Evolutionary conservation across 441 rosid genomes (phyloP).

Genomic region (Aquilaria agallochum): DNA sequence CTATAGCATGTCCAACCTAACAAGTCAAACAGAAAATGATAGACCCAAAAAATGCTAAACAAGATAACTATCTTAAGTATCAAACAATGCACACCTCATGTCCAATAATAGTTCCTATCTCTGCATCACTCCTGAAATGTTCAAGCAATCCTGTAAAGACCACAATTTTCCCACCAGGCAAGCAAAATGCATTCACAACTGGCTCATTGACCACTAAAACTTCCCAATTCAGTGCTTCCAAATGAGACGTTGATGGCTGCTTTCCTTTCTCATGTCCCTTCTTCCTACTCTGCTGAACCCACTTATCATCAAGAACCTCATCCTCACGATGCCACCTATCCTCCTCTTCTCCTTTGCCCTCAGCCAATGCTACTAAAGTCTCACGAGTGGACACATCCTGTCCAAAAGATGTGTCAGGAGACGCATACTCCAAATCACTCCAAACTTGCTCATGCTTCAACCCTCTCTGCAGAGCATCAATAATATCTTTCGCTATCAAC

Average conservation of each 20-base stretch:
- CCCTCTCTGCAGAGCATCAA: slow-evolving; percentile 81
- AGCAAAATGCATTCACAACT: slow-evolving; percentile 69
- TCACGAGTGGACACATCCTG: slow-evolving; percentile 36
- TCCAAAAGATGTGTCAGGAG: slow-evolving; percentile 30
- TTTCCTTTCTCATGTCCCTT: slow-evolving; percentile 44
- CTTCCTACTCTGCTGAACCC: slow-evolving; percentile 76
- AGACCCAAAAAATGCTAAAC: slow-evolving; percentile 2
- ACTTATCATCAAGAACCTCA: slow-evolving; percentile 83
- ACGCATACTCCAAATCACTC: slow-evolving; percentile 69
- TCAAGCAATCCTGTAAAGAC: slow-evolving; percentile 84
- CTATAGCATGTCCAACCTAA: slow-evolving; percentile 93
- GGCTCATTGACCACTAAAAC: slow-evolving; percentile 84
- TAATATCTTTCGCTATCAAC: slow-evolving; percentile 61
- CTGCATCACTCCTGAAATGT: slow-evolving; percentile 72
- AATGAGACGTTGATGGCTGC: slow-evolving; percentile 46
- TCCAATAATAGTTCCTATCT: slow-evolving; percentile 84
- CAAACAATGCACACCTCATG: slow-evolving; percentile 61
- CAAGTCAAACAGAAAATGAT: slow-evolving; percentile 9
- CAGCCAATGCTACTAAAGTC: slow-evolving; percentile 39
- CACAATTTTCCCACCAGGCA: slow-evolving; percentile 91
- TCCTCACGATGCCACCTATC: slow-evolving; percentile 59
- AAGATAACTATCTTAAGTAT: neutral
- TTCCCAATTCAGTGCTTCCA: slow-evolving; percentile 91
- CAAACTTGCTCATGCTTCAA: slow-evolving; percentile 60
- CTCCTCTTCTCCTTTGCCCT: slow-evolving; percentile 28